Evolutionary conservation across 2,329 filamentous ascomycete genomes (phyloP).

Genomic region (Fonsecaea pedrosoi): DNA sequence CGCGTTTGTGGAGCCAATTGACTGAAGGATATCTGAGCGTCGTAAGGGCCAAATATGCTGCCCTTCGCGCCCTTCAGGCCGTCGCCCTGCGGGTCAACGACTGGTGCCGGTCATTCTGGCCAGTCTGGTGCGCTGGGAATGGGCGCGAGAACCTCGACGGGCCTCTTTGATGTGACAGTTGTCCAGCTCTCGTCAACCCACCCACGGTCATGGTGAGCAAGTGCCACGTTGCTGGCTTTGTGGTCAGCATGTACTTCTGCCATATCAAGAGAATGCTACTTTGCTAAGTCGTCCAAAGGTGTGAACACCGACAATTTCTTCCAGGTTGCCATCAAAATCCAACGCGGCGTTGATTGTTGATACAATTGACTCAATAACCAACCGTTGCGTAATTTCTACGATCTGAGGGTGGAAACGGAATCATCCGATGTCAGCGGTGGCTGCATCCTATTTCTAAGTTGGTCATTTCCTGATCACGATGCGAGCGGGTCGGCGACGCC

Average conservation of each 20-base stretch:
- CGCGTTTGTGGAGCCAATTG: too few species aligned
- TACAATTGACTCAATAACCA: constrained; percentile 43
- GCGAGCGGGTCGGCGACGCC: too few species aligned
- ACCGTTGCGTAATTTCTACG: constrained; percentile 68
- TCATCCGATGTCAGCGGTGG: constrained; percentile 63
- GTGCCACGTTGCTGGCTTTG: constrained; percentile 61
- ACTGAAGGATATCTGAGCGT: too few species aligned
- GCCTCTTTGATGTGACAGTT: constrained; percentile 64
- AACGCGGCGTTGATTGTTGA: too few species aligned
- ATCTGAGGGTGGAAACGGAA: constrained; percentile 69
- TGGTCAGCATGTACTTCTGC: not conserved
- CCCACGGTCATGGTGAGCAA: constrained; percentile 66
- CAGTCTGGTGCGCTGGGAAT: constrained; percentile 64
- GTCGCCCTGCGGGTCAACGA: constrained; percentile 50
- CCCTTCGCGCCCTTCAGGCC: too few species aligned
- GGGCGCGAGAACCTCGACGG: constrained; percentile 64
- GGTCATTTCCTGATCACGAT: constrained; percentile 35
- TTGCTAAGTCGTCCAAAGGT: not conserved
- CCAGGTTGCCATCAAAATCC: too few species aligned
- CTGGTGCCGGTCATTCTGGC: constrained; percentile 59
- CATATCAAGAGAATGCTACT: not conserved
- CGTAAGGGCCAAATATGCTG: too few species aligned
- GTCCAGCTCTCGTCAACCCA: constrained; percentile 69
- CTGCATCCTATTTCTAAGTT: constrained; percentile 70
- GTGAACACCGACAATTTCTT: too few species aligned